Percentiles rank a stretch among this genome's conserved stretches.
Evolutionary conservation across 345 rosid species (phyloP).

Genomic region (Ricinus communis): DNA sequence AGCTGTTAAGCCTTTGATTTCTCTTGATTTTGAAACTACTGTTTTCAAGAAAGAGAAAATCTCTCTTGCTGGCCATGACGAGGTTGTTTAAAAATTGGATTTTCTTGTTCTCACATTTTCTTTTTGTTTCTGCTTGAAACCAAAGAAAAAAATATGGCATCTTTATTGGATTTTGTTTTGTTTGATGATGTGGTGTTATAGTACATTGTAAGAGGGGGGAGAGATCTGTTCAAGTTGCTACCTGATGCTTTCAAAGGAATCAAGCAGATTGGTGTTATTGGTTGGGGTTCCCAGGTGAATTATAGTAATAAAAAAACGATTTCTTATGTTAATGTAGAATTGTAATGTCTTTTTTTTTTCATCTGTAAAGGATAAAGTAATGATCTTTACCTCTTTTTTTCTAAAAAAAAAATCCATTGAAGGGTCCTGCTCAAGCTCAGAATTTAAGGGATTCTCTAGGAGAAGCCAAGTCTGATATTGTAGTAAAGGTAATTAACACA

Average conservation of each 20-base stretch:
- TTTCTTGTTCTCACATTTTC: not conserved
- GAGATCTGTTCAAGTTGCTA: conserved; percentile 77
- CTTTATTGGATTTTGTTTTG: too few species aligned
- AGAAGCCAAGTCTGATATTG: conserved; percentile 75
- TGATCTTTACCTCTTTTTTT: not conserved
- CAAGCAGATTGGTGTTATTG: conserved; percentile 90
- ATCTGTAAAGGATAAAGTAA: too few species aligned
- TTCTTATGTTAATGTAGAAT: too few species aligned
- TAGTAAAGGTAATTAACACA: conserved; percentile 81
- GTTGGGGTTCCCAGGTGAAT: conserved; percentile 91
- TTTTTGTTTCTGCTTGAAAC: not conserved
- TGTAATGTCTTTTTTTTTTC: too few species aligned
- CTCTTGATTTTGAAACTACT: conserved; percentile 68
- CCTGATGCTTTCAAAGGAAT: conserved; percentile 86
- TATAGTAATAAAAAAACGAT: too few species aligned
- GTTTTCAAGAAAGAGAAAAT: conserved; percentile 82
- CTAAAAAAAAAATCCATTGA: too few species aligned
- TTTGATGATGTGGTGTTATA: conserved; percentile 16
- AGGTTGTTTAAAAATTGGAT: too few species aligned
- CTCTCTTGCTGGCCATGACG: conserved; percentile 76
- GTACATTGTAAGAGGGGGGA: conserved; percentile 97
- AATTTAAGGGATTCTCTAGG: conserved; percentile 87
- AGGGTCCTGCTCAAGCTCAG: conserved; percentile 99
- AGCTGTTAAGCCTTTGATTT: conserved; percentile 6
- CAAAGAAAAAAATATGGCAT: too few species aligned